Percentiles rank a stretch among this genome's conserved stretches.
phyloP scores from a whole-genome alignment of 1,139 yeast genomes.

The Pichia sp. region DNA sequence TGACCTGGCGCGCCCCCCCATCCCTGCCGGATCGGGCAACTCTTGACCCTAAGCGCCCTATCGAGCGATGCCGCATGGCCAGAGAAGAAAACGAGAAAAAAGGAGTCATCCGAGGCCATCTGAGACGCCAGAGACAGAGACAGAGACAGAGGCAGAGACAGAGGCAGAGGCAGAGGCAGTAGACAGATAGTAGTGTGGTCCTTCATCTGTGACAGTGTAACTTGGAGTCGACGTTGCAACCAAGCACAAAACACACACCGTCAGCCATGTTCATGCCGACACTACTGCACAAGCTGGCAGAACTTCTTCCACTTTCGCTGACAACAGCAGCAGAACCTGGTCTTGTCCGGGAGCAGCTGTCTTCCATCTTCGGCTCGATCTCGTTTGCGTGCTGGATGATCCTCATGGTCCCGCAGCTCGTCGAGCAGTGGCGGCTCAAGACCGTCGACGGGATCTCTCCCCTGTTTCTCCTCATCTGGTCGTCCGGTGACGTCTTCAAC shows the following conservation, averaged over 20 bases:
- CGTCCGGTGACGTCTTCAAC: conserved; percentile 67
- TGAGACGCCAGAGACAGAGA: neutral
- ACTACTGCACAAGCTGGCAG: neutral
- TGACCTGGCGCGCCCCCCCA: neutral
- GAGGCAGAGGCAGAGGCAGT: too few relatives aligned
- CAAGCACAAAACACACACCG: neutral
- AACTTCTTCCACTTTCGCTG: neutral
- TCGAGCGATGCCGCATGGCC: neutral
- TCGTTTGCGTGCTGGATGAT: conserved; percentile 78
- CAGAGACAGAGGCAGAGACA: neutral
- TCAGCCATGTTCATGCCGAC: neutral
- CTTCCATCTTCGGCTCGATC: conserved; percentile 67
- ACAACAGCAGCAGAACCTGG: neutral
- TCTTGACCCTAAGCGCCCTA: neutral
- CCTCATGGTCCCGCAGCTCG: conserved; percentile 70
- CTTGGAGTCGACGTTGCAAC: too few relatives aligned
- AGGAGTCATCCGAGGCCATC: neutral
- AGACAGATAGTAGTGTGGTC: too few relatives aligned
- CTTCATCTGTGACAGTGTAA: too few relatives aligned
- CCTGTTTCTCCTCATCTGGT: conserved; percentile 67
- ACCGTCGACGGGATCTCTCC: conserved; percentile 78
- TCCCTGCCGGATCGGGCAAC: neutral
- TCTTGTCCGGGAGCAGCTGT: conserved; percentile 38
- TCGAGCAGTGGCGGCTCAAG: conserved; percentile 76
- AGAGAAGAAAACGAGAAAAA: neutral